Evolutionary conservation across 2,329 filamentous ascomycete genomes (phyloP).

Genomic region (Microcera coccophila): DNA sequence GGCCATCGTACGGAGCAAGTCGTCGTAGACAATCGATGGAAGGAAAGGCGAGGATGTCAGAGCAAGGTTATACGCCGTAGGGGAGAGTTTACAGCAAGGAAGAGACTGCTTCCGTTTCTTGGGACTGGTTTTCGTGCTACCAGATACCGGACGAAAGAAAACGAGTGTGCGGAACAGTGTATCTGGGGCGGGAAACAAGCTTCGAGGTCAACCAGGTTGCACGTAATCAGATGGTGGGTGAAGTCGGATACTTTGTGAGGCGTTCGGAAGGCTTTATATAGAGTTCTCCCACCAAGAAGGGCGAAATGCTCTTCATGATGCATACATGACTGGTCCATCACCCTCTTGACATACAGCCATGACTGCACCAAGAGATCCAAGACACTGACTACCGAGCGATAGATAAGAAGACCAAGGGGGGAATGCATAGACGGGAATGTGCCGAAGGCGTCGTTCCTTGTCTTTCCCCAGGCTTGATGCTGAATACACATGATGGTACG

Average conservation of each 20-base stretch:
- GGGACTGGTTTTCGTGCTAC: no score
- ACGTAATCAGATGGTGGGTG: conserved; percentile 15
- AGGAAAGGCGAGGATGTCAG: background rate
- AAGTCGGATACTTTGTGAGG: conserved; percentile 3
- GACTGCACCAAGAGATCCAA: no score
- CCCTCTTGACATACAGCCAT: background rate
- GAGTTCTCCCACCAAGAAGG: background rate
- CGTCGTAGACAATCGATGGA: background rate
- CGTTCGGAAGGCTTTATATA: background rate
- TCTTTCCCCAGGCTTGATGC: no score
- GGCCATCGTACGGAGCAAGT: no score
- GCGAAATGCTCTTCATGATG: background rate
- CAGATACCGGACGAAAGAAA: no score
- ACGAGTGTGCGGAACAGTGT: background rate
- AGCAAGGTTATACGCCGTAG: background rate
- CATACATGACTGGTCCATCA: background rate
- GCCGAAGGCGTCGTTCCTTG: no score
- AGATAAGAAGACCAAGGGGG: conserved; percentile 4
- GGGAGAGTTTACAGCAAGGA: background rate
- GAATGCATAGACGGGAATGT: conserved; percentile 2
- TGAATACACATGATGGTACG: no score
- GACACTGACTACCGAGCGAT: background rate
- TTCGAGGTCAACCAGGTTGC: conserved; percentile 11
- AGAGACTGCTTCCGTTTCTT: no score
- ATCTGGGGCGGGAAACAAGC: conserved; percentile 2